Conservation (phyloP, 1,139 yeast species). For the Diutina siamensis region DNA sequence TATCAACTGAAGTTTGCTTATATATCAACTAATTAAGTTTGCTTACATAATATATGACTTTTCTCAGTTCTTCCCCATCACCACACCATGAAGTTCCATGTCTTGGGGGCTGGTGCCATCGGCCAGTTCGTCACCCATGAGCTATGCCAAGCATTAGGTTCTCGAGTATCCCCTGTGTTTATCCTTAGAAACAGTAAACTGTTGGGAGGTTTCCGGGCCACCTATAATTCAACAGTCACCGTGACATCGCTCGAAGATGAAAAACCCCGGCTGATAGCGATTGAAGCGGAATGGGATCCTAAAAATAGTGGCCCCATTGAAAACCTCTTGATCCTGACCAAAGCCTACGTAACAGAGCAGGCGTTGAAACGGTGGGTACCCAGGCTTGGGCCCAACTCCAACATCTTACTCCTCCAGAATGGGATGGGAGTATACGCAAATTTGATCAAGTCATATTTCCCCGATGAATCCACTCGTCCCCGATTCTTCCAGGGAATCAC, state of each 20-base stretch:
- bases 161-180: conserved; percentile 15
- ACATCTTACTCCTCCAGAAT: conserved; percentile 61
- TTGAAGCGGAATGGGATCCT: conserved; percentile 1
- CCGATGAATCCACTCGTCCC: conserved; percentile 33
- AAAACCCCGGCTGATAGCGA: conserved; percentile 9
- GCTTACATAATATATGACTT: not conserved
- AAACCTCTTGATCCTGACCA: conserved; percentile 51
- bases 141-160: conserved; percentile 12
- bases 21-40: too few relatives aligned
- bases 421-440: conserved; percentile 61
- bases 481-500: conserved; percentile 61
- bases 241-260: conserved; percentile 14
- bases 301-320: conserved; percentile 30
- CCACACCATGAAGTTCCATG: conserved; percentile 16
- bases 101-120: conserved; percentile 36
- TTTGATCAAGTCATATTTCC: conserved; percentile 46
- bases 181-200: conserved; percentile 28
- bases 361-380: conserved; percentile 37
- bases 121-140: conserved; percentile 31
- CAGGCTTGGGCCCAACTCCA: conserved; percentile 31
- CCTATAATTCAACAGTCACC: conserved; percentile 24
- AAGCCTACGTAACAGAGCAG: conserved; percentile 40
- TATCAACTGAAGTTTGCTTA: too few relatives aligned
- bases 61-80: not conserved
- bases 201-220: conserved; percentile 25